Percentiles rank a stretch among this genome's conserved stretches.
phyloP scores from a whole-genome alignment of 2,329 filamentous ascomycete species.

The Xylariales sp. region DNA sequence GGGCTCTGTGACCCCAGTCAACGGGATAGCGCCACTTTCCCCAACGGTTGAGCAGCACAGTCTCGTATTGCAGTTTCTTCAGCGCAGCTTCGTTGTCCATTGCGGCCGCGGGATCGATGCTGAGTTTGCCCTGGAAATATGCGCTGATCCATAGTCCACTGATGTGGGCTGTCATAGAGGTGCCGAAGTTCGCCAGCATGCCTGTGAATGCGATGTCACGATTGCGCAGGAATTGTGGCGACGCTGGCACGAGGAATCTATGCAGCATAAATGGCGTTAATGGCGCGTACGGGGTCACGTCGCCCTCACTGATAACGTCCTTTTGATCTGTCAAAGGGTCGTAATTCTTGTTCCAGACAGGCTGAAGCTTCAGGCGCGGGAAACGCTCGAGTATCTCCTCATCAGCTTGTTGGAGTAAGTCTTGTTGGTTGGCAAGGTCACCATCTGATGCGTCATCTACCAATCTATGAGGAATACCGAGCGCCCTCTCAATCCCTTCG shows the following conservation, averaged over 20 bases:
- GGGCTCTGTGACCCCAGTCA: conserved; percentile 71
- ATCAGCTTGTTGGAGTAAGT: conserved; percentile 57
- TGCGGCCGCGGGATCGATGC: conserved; percentile 21
- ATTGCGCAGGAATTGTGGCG: conserved; percentile 50
- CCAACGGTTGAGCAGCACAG: conserved; percentile 74
- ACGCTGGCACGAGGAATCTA: conserved; percentile 59
- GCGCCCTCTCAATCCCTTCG: conserved; percentile 54
- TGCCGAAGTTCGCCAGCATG: conserved; percentile 59
- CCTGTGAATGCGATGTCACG: conserved; percentile 62
- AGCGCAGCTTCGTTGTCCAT: conserved; percentile 35
- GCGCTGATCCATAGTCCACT: conserved; percentile 67
- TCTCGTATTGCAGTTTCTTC: conserved; percentile 60
- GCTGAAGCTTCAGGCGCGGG: conserved; percentile 60
- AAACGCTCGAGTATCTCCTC: conserved; percentile 62
- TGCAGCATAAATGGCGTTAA: conserved; percentile 57
- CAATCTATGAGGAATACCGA: conserved; percentile 58
- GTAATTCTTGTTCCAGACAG: conserved; percentile 54
- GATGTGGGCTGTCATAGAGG: conserved; percentile 57
- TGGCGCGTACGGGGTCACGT: conserved; percentile 40
- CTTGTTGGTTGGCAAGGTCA: conserved; percentile 53
- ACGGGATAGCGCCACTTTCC: conserved; percentile 75
- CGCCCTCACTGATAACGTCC: conserved; percentile 50
- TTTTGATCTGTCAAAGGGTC: conserved; percentile 58
- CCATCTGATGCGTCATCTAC: conserved; percentile 43
- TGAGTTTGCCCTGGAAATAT: conserved; percentile 60